phyloP scores from a whole-genome alignment of 2,329 filamentous ascomycete species.

The Penicillium griseofulvum region DNA sequence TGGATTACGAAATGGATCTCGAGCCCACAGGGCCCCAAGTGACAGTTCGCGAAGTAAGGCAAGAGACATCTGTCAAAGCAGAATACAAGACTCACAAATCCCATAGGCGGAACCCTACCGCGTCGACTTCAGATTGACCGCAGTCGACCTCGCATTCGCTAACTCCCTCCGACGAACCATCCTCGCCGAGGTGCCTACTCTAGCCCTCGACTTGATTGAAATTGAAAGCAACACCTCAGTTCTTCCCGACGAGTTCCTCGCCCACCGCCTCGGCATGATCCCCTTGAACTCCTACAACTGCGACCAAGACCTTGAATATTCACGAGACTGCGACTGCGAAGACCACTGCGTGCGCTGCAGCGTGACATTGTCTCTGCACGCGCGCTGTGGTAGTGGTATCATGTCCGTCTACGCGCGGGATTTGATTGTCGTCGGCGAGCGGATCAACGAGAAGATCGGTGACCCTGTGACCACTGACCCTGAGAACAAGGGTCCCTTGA shows the following conservation, averaged over 20 bases:
- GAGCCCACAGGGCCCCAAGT: conserved; percentile 49
- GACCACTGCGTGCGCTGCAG: conserved; percentile 91
- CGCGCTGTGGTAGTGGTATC: conserved; percentile 78
- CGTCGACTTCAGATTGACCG: conserved; percentile 88
- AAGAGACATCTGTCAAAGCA: not conserved
- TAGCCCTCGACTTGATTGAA: conserved; percentile 93
- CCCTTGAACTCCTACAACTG: conserved; percentile 82
- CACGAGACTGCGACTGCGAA: conserved; percentile 94
- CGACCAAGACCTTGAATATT: conserved; percentile 75
- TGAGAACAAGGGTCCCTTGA: conserved; percentile 76
- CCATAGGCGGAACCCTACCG: conserved; percentile 71
- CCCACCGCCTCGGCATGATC: conserved; percentile 85
- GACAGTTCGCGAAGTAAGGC: conserved; percentile 46
- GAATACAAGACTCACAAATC: not conserved
- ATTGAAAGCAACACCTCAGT: conserved; percentile 93
- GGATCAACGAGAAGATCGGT: conserved; percentile 72
- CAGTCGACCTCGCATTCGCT: conserved; percentile 85
- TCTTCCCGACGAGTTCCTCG: conserved; percentile 91
- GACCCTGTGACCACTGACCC: conserved; percentile 80
- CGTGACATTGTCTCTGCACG: conserved; percentile 79
- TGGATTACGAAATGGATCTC: conserved; percentile 50
- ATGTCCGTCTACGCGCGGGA: conserved; percentile 95
- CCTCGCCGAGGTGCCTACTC: conserved; percentile 88
- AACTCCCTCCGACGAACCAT: conserved; percentile 90
- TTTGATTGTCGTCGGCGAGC: conserved; percentile 67